Percentiles rank a stretch among this genome's conserved stretches.
These are phyloP conservation scores for Crassisporium funariophilum DNA, from an alignment of 768 basidiomycete species.

Conservation along the genomic window DNA sequence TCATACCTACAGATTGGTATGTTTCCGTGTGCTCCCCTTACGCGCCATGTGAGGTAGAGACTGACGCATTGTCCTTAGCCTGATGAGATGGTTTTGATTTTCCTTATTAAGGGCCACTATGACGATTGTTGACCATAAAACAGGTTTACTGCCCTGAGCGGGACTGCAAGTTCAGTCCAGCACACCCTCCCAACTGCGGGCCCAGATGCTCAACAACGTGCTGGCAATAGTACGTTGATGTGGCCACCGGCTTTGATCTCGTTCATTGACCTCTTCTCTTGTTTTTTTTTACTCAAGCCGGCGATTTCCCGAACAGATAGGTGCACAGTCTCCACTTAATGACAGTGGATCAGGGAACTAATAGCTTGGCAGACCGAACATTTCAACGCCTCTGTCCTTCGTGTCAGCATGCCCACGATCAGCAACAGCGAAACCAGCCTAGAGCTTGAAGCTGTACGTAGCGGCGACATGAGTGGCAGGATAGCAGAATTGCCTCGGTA, in stretches of 20 bases:
- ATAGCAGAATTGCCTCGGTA: too few relatives aligned
- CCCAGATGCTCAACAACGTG: constrained; percentile 62
- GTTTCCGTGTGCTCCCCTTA: constrained; percentile 18
- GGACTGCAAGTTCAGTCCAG: constrained; percentile 71
- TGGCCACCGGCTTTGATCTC: constrained; percentile 12
- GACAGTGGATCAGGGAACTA: not conserved
- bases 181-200: constrained; percentile 61
- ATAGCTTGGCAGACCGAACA: constrained; percentile 25
- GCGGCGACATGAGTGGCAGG: not conserved
- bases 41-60: constrained; percentile 3
- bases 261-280: not conserved
- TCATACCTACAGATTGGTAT: constrained; percentile 57
- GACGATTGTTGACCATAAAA: constrained; percentile 1
- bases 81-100: constrained; percentile 53
- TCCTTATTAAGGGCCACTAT: constrained; percentile 5
- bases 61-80: constrained; percentile 39
- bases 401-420: constrained; percentile 24
- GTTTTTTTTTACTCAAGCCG: constrained; percentile 44
- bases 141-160: constrained; percentile 69
- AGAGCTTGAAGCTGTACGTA: not conserved
- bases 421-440: not conserved
- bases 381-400: constrained; percentile 29
- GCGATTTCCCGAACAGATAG: constrained; percentile 70
- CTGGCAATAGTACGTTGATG: constrained; percentile 72
- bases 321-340: constrained; percentile 31